Evolutionary conservation across 192 early-diverging fungal species (phyloP).

Genomic region (Ambispora gerdemannii): DNA sequence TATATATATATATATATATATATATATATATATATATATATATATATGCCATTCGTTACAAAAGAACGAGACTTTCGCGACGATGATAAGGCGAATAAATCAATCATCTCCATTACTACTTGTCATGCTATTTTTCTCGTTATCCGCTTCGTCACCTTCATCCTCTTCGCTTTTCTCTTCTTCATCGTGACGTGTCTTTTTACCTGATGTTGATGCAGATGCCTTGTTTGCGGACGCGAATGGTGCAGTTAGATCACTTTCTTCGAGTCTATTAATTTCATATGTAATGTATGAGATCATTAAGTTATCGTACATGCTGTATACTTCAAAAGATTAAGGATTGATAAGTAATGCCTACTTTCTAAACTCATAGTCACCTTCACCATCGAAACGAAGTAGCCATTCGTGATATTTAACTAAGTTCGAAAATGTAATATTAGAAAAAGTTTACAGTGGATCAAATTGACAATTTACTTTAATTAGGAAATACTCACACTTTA

Average conservation of each 20-base stretch:
- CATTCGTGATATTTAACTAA: constrained; percentile 56
- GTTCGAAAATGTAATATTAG: neutral
- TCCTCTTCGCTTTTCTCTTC: constrained; percentile 32
- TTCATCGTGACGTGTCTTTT: constrained; percentile 41
- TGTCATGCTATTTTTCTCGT: constrained; percentile 33
- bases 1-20: no score
- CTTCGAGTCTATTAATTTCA: constrained; percentile 37
- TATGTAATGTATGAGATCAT: neutral
- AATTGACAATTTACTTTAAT: no score
- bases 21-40: no score
- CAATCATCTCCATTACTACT: constrained; percentile 4
- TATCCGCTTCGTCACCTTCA: constrained; percentile 41
- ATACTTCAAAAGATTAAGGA: neutral
- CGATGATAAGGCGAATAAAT: neutral
- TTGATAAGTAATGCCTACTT: constrained; percentile 34
- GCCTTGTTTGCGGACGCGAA: constrained; percentile 52
- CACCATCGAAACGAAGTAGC: constrained; percentile 59
- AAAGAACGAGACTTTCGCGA: no score
- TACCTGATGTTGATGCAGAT: constrained; percentile 7
- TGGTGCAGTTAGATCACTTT: constrained; percentile 42
- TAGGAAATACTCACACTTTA: no score
- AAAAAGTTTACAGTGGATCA: no score
- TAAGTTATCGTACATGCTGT: neutral
- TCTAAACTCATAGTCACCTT: constrained; percentile 60
- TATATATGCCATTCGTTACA: no score